Base-by-base conservation (phyloP, 1,139 yeast genomes). In the Yamadazyma pseudoaaseri region DNA sequence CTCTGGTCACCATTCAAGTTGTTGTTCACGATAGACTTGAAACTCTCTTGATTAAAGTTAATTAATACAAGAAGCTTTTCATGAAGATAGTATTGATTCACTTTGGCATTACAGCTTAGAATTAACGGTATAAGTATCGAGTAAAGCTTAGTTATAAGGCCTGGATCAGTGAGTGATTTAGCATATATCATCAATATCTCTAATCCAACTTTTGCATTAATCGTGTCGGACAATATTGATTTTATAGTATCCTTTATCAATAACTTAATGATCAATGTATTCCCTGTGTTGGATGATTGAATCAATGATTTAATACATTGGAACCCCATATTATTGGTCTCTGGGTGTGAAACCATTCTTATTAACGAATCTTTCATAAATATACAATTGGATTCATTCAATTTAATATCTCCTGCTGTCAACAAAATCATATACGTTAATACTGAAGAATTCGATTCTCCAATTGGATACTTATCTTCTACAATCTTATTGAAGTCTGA, bases 301-400 rank as follows among this genome's bases (percentile, higher is more conserved):
- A 84, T 65, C 43, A 83, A 64, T 0, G 81, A 66, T 38, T 72
- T 76, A 26, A 82, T 62, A 31, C 87, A 75, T 42, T 77, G 84
- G 5, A 79, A 60, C 1, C 80, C 73, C 31, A 79, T 64, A 0
- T 73, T 49, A 4, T 71, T 58, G 14, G 41, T 65, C 49, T 25
- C 65, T 26, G 31, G 49, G 15, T 34, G 65, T 30, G 37, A 62
- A 52, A 51, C 51, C 54, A 46, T 66, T 39, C 43, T 44, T 5
- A 81, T 48, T 30, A 71, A 61, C 3, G 63, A 58, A 6, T 43
- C 34, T 48, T 68, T 49, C 21, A 68, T 41, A 12, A 37, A 37
- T 3, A 38, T 36, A 0, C 65, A 54, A n/a, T 67, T 68, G 4
- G 62, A 60, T 1, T 64, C 57, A 16, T 51, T 47, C 26, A 81